Percentiles rank a stretch among this genome's conserved stretches.
Conservation (phyloP, 2,329 filamentous ascomycete species). For the Chlorencoelia australis region DNA sequence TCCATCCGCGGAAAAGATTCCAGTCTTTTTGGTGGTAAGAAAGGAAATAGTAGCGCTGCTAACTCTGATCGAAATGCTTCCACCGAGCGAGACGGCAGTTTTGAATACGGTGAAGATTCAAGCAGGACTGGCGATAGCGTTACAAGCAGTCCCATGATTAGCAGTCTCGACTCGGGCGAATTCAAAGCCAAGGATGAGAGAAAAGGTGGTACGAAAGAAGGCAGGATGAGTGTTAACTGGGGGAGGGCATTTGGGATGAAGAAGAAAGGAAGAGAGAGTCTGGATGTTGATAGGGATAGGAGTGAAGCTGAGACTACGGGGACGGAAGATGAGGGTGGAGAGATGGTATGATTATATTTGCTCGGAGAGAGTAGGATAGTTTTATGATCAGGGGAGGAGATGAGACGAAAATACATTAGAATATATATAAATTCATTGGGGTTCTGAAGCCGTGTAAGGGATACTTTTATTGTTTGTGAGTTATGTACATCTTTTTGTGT, state of each 20-base stretch:
- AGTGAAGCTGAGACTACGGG: conserved; percentile 23
- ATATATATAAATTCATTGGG: too few relatives aligned
- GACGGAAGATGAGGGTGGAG: conserved; percentile 21
- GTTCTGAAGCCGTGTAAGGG: too few relatives aligned
- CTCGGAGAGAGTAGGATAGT: too few relatives aligned
- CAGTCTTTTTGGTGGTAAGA: conserved; percentile 41
- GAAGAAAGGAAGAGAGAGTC: conserved; percentile 22
- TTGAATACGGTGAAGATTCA: conserved; percentile 45
- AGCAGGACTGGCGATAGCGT: conserved; percentile 33
- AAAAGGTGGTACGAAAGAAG: conserved; percentile 20
- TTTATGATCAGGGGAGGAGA: too few relatives aligned
- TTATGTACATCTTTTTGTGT: too few relatives aligned
- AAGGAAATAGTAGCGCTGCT: conserved; percentile 42
- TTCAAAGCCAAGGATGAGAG: conserved; percentile 34
- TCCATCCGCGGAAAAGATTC: conserved; percentile 45
- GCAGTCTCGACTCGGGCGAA: conserved; percentile 35
- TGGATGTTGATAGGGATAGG: conserved; percentile 24
- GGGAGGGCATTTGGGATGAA: conserved; percentile 22
- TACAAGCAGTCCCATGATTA: conserved; percentile 46
- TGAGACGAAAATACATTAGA: too few relatives aligned
- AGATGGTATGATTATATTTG: too few relatives aligned
- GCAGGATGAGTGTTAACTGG: conserved; percentile 24
- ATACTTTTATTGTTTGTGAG: too few relatives aligned
- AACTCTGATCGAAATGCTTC: conserved; percentile 47
- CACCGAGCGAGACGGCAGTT: conserved; percentile 43